phyloP scores from a whole-genome alignment of 2,329 filamentous ascomycete species.

The Mollisia scopiformis region DNA sequence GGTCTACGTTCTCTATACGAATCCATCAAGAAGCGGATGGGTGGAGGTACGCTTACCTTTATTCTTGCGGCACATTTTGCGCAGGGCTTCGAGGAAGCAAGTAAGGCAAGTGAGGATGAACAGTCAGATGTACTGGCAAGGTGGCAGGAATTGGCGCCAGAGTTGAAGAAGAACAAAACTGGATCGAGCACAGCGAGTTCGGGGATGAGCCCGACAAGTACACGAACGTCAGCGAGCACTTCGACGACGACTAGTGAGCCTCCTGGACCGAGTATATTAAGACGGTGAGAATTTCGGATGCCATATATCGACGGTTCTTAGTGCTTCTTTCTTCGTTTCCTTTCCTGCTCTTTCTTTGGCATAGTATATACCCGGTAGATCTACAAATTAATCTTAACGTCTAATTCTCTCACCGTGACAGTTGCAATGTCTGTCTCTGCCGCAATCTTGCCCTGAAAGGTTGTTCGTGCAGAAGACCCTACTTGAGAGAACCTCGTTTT shows the following conservation, averaged over 20 bases:
- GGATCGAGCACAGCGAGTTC: slow-evolving; percentile 14
- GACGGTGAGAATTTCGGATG: background rate
- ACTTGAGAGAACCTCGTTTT: too few species aligned
- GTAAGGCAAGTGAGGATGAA: slow-evolving; percentile 29
- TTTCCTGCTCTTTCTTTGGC: background rate
- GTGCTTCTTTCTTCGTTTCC: background rate
- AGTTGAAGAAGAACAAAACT: slow-evolving; percentile 17
- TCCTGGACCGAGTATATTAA: background rate
- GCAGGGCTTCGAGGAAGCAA: slow-evolving; percentile 32
- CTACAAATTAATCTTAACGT: background rate
- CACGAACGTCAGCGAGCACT: background rate
- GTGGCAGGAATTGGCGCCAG: slow-evolving; percentile 29
- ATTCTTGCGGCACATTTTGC: slow-evolving; percentile 34
- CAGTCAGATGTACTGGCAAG: slow-evolving; percentile 26
- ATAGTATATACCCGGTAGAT: background rate
- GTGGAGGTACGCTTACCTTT: slow-evolving; percentile 31
- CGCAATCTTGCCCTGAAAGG: too few species aligned
- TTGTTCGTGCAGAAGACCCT: too few species aligned
- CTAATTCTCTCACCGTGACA: too few species aligned
- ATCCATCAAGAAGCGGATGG: slow-evolving; percentile 27
- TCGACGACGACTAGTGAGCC: background rate
- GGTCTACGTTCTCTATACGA: slow-evolving; percentile 31
- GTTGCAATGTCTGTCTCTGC: too few species aligned
- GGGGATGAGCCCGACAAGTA: background rate
- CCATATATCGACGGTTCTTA: background rate